These are phyloP conservation scores for Arthrocladium fulminans DNA, from an alignment of 2,329 filamentous ascomycete species.

Conservation along the genomic window DNA sequence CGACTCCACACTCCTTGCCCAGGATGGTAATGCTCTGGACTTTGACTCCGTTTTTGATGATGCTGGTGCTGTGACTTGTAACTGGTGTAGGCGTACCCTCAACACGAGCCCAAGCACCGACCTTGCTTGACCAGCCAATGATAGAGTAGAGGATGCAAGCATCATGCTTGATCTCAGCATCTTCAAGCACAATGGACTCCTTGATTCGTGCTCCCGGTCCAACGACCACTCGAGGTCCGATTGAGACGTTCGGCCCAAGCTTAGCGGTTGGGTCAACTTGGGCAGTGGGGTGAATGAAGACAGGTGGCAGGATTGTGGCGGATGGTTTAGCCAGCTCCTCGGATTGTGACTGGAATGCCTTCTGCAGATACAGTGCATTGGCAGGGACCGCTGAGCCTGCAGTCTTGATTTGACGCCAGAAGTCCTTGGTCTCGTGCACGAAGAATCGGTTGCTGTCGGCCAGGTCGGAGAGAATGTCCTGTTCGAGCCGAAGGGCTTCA, in stretches of 20 bases:
- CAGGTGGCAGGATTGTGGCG: conserved; percentile 79
- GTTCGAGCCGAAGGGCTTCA: conserved; percentile 87
- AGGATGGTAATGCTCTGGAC: conserved; percentile 97
- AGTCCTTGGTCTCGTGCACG: conserved; percentile 96
- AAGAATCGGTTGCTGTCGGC: conserved; percentile 97
- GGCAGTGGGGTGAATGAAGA: conserved; percentile 90
- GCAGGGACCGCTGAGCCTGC: conserved; percentile 93
- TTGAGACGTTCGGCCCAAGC: conserved; percentile 91
- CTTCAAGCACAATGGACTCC: conserved; percentile 91
- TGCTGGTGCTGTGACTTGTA: conserved; percentile 81
- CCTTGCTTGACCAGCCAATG: conserved; percentile 90
- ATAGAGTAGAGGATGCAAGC: conserved; percentile 93
- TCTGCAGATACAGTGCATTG: conserved; percentile 91
- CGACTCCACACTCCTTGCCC: conserved; percentile 90
- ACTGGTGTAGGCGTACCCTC: conserved; percentile 87
- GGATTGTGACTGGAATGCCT: conserved; percentile 76
- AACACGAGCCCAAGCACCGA: conserved; percentile 96
- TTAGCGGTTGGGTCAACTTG: conserved; percentile 90
- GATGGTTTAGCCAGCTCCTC: conserved; percentile 75
- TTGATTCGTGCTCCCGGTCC: conserved; percentile 86
- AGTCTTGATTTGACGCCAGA: conserved; percentile 99
- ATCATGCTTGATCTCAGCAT: conserved; percentile 92
- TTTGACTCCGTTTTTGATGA: conserved; percentile 96
- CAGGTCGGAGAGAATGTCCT: conserved; percentile 91
- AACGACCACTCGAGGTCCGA: conserved; percentile 77